phyloP scores from a whole-genome alignment of 2,329 filamentous ascomycete species.

The Tolypocladium ophioglossoides region DNA sequence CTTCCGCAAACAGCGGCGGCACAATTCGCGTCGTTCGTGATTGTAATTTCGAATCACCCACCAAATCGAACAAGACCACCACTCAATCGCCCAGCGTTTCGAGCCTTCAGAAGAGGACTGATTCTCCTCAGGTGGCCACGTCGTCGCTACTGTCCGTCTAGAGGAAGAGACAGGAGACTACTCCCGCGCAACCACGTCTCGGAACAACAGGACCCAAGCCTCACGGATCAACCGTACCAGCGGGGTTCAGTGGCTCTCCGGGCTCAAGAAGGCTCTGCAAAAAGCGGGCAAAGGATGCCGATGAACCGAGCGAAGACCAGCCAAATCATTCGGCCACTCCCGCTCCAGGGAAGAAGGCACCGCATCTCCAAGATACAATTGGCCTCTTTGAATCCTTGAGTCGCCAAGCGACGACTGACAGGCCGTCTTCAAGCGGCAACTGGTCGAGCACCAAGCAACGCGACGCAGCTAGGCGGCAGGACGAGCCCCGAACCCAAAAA shows the following conservation, averaged over 20 bases:
- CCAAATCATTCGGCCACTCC: no score
- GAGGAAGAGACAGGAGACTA: constrained; percentile 1
- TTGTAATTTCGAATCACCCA: not conserved
- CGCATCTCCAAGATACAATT: constrained; percentile 15
- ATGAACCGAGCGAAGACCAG: not conserved
- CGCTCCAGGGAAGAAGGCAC: not conserved
- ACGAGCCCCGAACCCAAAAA: not conserved
- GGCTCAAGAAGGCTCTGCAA: not conserved
- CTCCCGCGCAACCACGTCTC: not conserved
- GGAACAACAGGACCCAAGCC: not conserved
- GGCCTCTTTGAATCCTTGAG: constrained; percentile 18
- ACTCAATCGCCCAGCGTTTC: constrained; percentile 6
- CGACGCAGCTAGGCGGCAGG: not conserved
- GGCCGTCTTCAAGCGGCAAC: not conserved
- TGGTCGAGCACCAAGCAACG: not conserved
- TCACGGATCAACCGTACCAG: not conserved
- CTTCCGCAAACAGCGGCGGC: not conserved
- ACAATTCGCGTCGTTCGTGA: not conserved
- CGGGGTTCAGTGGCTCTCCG: not conserved
- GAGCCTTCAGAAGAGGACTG: constrained; percentile 12
- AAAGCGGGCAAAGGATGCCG: not conserved
- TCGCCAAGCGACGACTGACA: not conserved
- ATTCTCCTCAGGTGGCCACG: constrained; percentile 5
- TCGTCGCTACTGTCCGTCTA: constrained; percentile 4
- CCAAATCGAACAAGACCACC: not conserved